Conservation (phyloP, 2,329 filamentous ascomycete species). For the Botrytis aclada region DNA sequence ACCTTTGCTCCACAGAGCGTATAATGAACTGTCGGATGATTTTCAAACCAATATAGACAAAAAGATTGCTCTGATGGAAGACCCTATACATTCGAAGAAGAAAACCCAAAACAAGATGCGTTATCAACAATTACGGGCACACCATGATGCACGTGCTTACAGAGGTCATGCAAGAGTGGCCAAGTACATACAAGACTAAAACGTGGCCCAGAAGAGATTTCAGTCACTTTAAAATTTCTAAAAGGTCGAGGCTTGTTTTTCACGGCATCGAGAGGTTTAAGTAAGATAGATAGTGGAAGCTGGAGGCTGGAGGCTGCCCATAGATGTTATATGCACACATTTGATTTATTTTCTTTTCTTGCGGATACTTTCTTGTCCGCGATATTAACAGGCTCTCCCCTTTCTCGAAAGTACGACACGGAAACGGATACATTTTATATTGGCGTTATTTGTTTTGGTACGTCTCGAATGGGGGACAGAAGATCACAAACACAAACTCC, state of each 20-base stretch:
- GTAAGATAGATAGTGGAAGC: conserved; percentile 6
- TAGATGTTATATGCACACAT: conserved; percentile 5
- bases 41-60: neutral
- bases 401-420: neutral
- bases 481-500: neutral
- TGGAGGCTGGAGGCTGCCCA: neutral
- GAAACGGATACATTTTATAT: conserved; percentile 12
- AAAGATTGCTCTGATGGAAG: neutral
- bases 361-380: neutral
- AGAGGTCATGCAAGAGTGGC: neutral
- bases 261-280: conserved; percentile 2
- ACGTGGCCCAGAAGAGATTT: neutral
- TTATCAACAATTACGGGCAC: neutral
- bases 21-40: conserved; percentile 11
- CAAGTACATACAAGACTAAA: neutral
- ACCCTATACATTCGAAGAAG: neutral
- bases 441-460: conserved; percentile 11
- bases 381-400: neutral
- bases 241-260: neutral
- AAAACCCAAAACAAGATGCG: neutral
- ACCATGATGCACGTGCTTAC: conserved; percentile 1
- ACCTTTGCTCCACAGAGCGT: conserved; percentile 21
- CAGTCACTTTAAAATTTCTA: neutral
- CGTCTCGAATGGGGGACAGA: neutral
- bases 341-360: conserved; percentile 12